These are phyloP conservation scores for Grifola frondosa DNA, from an alignment of 1,284 basidiomycete species.

Conservation along the genomic window DNA sequence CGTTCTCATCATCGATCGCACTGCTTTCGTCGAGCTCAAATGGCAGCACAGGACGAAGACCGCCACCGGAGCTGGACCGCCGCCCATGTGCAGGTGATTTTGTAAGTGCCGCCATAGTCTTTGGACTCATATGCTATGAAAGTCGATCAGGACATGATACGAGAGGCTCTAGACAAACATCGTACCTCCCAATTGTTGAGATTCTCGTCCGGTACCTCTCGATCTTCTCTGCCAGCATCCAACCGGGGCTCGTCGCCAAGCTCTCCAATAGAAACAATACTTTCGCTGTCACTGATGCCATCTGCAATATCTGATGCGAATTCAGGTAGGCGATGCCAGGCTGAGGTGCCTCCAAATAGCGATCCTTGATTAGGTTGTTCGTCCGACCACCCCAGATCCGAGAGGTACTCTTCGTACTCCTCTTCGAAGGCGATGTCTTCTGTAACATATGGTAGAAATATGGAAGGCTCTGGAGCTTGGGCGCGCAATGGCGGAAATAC, in stretches of 20 bases:
- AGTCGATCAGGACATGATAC: constrained; percentile 5
- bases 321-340: constrained; percentile 74
- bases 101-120: constrained; percentile 87
- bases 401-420: constrained; percentile 85
- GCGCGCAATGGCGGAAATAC: constrained; percentile 83
- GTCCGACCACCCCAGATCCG: constrained; percentile 76
- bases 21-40: constrained; percentile 76
- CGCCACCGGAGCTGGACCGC: constrained; percentile 75
- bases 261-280: constrained; percentile 85
- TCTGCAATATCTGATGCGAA: constrained; percentile 73
- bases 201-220: constrained; percentile 71
- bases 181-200: constrained; percentile 91
- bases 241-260: constrained; percentile 75
- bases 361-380: constrained; percentile 44
- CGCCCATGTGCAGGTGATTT: constrained; percentile 82
- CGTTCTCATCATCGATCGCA: constrained; percentile 61
- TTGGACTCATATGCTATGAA: constrained; percentile 86
- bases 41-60: constrained; percentile 79
- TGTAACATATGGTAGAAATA: constrained; percentile 80
- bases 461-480: constrained; percentile 79
- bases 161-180: constrained; percentile 2
- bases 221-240: constrained; percentile 58
- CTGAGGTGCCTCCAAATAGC: constrained; percentile 54
- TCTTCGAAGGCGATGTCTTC: constrained; percentile 87
- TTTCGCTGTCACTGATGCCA: constrained; percentile 87